Evolutionary conservation across 176 grass and related monocot species (phyloP), one percentile per base, ranked within the genome.

Genomic region (Oryza punctata): DNA sequence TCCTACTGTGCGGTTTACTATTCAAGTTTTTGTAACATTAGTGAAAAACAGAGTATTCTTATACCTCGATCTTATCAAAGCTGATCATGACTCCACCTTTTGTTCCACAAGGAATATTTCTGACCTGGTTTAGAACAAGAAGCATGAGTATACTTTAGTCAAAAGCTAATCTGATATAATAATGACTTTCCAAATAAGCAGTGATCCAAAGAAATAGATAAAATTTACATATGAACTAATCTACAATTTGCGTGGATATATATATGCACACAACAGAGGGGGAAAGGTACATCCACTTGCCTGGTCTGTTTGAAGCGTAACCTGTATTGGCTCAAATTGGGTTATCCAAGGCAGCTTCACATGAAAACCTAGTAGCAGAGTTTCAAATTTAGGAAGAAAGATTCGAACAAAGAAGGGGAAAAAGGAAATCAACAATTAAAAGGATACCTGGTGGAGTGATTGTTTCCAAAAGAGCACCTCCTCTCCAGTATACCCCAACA

Each of bases 41-140:
- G 57, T 61, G 5, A 61, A 61, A 78, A 19, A 69, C 10, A 83
- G 64, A 67, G 65, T 44, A 84, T 19, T 63, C 45, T 14, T 65
- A 75, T 92, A 96, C 97, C 93, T 99, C 97, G 88, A 99, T 94
- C 87, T 99, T 99, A 82, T 99, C 97, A 87, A 99, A 99, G 91
- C 97, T 99, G 87, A 99, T 99, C 97, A 99, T 96, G 76, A 96
- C 97, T 92, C 97, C 93, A 79, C 93, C 97, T 84, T 96, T 99
- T 65, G 97, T 99, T 85, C 97, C 97, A 84, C 93, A 99, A 72
- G 97, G 97, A 76, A 99, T 99, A 91, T 93, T 90, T 85, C 82
- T 99, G 60, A 99, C 97, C 97, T 99, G 87, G 84, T 75, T 80
- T 78, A 73, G 54, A 61, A 19, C 23, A 5, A 60, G 46, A 59